Evolutionary conservation across 352 stramenopile species (phyloP), one percentile per base, ranked within the genome.

Genomic region (Globisporangium sylvaticum): DNA sequence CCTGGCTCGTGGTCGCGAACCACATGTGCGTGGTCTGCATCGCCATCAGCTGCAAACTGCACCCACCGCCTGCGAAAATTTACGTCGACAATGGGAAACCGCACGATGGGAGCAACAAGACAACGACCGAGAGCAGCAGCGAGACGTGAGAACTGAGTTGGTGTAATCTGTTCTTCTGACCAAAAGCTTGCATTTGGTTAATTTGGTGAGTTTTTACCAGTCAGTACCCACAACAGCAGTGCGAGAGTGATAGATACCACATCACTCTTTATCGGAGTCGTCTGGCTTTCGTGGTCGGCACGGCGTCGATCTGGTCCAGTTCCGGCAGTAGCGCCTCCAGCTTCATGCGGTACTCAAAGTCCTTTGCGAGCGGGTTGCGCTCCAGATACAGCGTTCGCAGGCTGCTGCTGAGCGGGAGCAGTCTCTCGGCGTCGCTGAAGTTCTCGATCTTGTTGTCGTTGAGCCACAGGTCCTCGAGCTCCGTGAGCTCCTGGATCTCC

Each of bases 341-440:
- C 67, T 90, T 96, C 72, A 96, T 98, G 37, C 96, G 80, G 84
- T 99, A 99, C 71, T 98, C 95, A 79, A 98, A 98, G 69, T 94
- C 87, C 67, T 75, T 76, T 34, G 92, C 88, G 9, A 99, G 70
- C 34, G 95, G 94, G 65, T 99, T 99, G 70, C 97, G 96, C 71
- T 99, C 97, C 53, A 99, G 74, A 68, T 99, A 99, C 18, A 99
- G 77, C 32, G 89, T 98, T 24, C 95, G 83, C 66, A 99, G 79
- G 29, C 66, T 79, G 3, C 80, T 80, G 48, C 74, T 77, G 7
- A 98, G 74, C 14, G 90, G 73, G 1, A 79, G 66, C 34, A 98
- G 85, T 3, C 81, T 74, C 37, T 94, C 74, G 0, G 90, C 69
- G 46, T 94, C 84, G 4, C 74, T 64, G 64, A 94, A 94, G 18